Percentiles rank a stretch among this genome's conserved stretches.
These are phyloP conservation scores for Neocallimastix lanati DNA, from an alignment of 192 early-diverging fungal genomes.

Conservation along the genomic window DNA sequence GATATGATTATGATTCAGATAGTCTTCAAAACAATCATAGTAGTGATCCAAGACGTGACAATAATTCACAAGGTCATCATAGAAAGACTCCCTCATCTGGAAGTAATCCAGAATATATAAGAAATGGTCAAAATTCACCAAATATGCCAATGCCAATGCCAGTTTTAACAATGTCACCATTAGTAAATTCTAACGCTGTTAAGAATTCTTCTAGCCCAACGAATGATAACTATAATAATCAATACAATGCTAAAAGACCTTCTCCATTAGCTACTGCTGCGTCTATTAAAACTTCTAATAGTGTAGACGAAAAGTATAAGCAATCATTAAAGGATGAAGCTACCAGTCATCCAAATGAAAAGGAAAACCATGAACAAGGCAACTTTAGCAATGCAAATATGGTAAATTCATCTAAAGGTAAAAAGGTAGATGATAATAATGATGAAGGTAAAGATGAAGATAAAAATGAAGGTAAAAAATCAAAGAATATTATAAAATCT, in stretches of 20 bases:
- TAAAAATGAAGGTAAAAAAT: background rate
- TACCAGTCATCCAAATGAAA: no score
- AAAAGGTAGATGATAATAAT: no score
- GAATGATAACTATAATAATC: background rate
- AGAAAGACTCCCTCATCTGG: background rate
- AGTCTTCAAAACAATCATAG: background rate
- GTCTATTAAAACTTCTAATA: background rate
- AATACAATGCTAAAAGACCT: background rate
- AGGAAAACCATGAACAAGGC: no score
- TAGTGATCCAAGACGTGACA: background rate
- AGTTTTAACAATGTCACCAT: background rate
- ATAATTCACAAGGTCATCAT: background rate
- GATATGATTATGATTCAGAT: background rate
- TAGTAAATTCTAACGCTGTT: background rate
- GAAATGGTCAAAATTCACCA: no score
- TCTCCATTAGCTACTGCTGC: background rate
- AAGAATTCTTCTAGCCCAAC: background rate
- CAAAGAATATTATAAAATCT: background rate
- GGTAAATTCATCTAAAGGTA: background rate
- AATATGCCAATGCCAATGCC: no score
- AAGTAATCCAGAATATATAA: background rate
- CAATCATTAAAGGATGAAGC: background rate
- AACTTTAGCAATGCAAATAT: background rate
- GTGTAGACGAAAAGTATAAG: background rate
- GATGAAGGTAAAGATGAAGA: background rate